These are phyloP conservation scores for Aurinia saxatilis DNA, from an alignment of 345 rosid species.

Conservation along the genomic window DNA sequence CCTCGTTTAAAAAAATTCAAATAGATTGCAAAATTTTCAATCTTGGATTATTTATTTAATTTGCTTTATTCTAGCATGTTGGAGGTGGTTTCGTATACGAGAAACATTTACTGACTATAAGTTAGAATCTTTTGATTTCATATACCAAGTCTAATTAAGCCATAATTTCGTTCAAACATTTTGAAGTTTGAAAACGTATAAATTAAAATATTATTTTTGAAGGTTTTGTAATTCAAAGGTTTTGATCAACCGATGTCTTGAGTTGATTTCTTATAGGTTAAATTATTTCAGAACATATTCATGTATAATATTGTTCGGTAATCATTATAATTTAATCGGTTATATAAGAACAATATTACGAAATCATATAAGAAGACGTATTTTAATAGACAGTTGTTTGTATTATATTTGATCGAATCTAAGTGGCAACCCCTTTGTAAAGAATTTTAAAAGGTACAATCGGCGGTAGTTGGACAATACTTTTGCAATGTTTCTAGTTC, in stretches of 20 bases:
- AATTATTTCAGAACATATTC: no score
- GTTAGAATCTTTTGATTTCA: constrained; percentile 3
- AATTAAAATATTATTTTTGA: not conserved
- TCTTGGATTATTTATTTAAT: not conserved
- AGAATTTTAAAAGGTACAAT: no score
- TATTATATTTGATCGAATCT: no score
- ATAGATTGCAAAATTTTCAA: not conserved
- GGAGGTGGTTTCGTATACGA: constrained; percentile 14
- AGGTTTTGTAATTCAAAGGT: not conserved
- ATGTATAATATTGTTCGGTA: no score
- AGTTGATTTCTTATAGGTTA: not conserved
- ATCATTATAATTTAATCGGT: no score
- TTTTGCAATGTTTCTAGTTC: no score
- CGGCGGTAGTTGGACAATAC: no score
- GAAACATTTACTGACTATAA: not conserved
- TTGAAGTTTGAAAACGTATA: not conserved
- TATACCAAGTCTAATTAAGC: not conserved
- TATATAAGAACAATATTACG: no score
- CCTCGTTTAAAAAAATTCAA: not conserved
- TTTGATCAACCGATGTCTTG: not conserved
- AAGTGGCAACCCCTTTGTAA: no score
- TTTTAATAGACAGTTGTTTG: no score
- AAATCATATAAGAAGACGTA: no score
- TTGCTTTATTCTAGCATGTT: not conserved
- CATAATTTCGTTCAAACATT: constrained; percentile 3